Base-by-base conservation (phyloP, 345 rosid species). In the Eucalyptus shirleyi region DNA sequence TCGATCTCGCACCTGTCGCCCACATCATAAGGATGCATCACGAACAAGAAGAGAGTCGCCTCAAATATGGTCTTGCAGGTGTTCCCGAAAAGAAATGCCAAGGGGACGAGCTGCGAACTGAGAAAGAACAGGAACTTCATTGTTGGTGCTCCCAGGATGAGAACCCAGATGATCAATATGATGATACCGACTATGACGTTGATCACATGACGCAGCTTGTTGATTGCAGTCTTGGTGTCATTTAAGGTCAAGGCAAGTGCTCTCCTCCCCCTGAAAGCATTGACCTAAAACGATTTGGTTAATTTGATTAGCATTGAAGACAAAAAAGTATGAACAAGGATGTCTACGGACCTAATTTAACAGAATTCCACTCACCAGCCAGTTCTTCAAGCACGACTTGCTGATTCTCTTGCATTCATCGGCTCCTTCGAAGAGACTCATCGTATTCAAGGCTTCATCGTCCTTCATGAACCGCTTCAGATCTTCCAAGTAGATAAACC, bases 171-270 rank as follows among this genome's bases (percentile, higher is more conserved):
- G 86, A 96, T 91, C 51, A 94, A 12, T 30, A 96, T 92, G 53
- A 97, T 88, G 86, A 94, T 91, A 88, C 93, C 92, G 87, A 95
- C 95, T 55, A 96, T 83, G 32, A 90, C 67, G 89, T 96, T 92
- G 15, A 96, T 88, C 72, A 97, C 92, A 5, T 80, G 90, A 91
- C 97, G 99, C 89, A 97, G 98, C 89, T 92, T 94, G 93, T 97
- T 95, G 88, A 97, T 98, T 15, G 99, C 99, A 56, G 99, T 97
- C 89, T 97, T 96, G 5, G 99, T 96, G 87, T 97, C 99, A 81
- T 96, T 95, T 91, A 97, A 86, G 26, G 99, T 95, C 90, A 96
- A 89, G 50, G 99, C 94, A 47, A 97, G 95, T 9, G 99, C 99
- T 91, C 95, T 96, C 90, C 99, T 91, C 88, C 97, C 99, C 89